Evolutionary conservation across 108 stramenopile genomes (phyloP).

Genomic region (Aureococcus anophagefferens): DNA sequence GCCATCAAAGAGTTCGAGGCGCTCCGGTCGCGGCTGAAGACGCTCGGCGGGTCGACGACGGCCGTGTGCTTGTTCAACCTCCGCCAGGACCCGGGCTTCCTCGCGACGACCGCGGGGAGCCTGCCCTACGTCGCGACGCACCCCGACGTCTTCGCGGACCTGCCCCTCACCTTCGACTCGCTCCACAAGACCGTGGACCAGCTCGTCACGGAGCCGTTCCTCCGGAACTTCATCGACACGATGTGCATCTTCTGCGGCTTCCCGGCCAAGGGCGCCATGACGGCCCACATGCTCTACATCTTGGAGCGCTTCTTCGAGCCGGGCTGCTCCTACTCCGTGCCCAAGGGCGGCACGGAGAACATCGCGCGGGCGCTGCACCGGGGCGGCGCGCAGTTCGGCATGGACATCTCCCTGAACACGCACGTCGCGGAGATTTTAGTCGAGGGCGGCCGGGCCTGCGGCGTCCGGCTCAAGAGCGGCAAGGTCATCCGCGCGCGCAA

Average conservation of each 20-base stretch:
- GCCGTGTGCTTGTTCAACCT: conserved; percentile 70
- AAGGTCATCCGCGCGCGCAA: conserved; percentile 70
- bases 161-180: conserved; percentile 72
- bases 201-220: conserved; percentile 74
- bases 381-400: conserved; percentile 71
- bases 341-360: conserved; percentile 73
- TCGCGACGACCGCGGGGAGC: conserved; percentile 71
- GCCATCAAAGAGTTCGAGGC: conserved; percentile 74
- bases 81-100: conserved; percentile 74
- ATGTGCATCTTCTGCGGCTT: conserved; percentile 89
- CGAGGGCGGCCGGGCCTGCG: conserved; percentile 72
- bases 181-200: conserved; percentile 76
- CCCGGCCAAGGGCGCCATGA: conserved; percentile 88
- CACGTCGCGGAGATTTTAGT: conserved; percentile 80
- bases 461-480: conserved; percentile 77
- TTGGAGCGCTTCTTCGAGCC: conserved; percentile 81
- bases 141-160: conserved; percentile 75
- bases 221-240: conserved; percentile 80
- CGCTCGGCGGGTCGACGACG: conserved; percentile 68
- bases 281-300: conserved; percentile 75
- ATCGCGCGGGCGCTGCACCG: conserved; percentile 62
- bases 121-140: conserved; percentile 71
- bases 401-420: conserved; percentile 72
- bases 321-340: conserved; percentile 50
- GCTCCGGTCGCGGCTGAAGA: conserved; percentile 61